Percentiles rank a stretch among this genome's conserved stretches.
These are phyloP conservation scores for Lachnellula occidentalis DNA, from an alignment of 2,329 filamentous ascomycete species.

Conservation along the genomic window DNA sequence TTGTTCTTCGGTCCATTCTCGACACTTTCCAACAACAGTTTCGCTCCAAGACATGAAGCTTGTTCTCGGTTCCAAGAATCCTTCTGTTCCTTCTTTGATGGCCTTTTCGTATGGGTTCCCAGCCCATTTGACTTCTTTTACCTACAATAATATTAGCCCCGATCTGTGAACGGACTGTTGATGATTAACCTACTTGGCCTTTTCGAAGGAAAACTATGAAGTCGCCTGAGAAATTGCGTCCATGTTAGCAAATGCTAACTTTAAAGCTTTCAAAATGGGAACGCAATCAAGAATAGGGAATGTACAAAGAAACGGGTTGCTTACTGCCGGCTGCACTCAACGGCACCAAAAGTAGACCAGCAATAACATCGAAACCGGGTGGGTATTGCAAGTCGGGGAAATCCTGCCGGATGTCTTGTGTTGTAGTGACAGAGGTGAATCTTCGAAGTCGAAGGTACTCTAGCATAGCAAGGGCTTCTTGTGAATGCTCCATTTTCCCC, in stretches of 20 bases:
- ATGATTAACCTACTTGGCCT: conserved; percentile 44
- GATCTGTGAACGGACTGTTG: not conserved
- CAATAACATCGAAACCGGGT: conserved; percentile 72
- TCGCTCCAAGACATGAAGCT: conserved; percentile 81
- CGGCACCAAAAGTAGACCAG: conserved; percentile 76
- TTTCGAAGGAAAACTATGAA: conserved; percentile 86
- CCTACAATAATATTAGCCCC: conserved; percentile 3
- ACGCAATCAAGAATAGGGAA: not conserved
- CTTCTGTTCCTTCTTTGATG: conserved; percentile 64
- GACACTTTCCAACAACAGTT: conserved; percentile 72
- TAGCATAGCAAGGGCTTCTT: conserved; percentile 77
- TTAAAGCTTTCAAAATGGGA: not conserved
- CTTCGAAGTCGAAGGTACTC: conserved; percentile 77
- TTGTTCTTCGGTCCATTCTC: conserved; percentile 86
- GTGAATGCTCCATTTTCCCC: conserved; percentile 66
- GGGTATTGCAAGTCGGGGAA: conserved; percentile 77
- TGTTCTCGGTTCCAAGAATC: conserved; percentile 70
- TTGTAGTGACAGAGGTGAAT: conserved; percentile 69
- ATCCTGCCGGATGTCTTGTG: conserved; percentile 68
- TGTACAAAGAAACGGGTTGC: not conserved
- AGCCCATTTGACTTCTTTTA: conserved; percentile 71
- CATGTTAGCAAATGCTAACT: not conserved
- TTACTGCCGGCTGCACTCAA: conserved; percentile 61
- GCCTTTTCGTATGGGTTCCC: conserved; percentile 81
- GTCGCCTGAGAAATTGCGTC: conserved; percentile 41